Evolutionary conservation across 2,329 filamentous ascomycete species (phyloP).

Genomic region (Phialocephala sp.): DNA sequence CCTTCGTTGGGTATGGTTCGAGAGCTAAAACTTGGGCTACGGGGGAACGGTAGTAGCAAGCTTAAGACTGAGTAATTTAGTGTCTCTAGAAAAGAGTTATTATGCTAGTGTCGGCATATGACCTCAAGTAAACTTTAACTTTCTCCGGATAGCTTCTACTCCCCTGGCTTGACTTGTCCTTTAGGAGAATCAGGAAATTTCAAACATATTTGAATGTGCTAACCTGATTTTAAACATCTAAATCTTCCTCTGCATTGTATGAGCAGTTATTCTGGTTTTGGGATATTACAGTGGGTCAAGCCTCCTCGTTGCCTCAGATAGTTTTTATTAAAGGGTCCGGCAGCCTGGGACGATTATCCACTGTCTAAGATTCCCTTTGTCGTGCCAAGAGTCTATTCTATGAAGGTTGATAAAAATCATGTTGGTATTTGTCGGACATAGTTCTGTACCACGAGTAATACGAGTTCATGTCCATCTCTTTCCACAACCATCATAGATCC

Average conservation of each 20-base stretch:
- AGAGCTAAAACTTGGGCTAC: not conserved
- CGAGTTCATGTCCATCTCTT: not conserved
- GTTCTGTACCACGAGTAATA: not conserved
- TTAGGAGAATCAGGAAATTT: not conserved
- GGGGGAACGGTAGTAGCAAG: not conserved
- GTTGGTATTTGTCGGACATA: not conserved
- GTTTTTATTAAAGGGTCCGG: not conserved
- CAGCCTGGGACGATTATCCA: no score
- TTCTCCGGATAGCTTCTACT: not conserved
- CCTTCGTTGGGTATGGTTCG: not conserved
- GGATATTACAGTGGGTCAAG: no score
- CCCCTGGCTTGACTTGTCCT: not conserved
- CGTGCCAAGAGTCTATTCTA: not conserved
- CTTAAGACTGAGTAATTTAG: not conserved
- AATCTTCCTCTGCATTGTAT: not conserved
- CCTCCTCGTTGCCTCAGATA: not conserved
- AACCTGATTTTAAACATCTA: not conserved
- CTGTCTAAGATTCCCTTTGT: no score
- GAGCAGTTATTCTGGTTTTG: not conserved
- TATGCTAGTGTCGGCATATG: conserved; percentile 1
- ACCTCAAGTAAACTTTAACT: not conserved
- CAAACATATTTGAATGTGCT: not conserved
- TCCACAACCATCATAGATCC: not conserved
- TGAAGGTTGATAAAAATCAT: not conserved
- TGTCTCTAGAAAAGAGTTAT: not conserved